A percentile compares a stretch with the other conserved stretches of the same genome.
phyloP scores from a whole-genome alignment of 306 rosid species.

The Myrica gale region DNA sequence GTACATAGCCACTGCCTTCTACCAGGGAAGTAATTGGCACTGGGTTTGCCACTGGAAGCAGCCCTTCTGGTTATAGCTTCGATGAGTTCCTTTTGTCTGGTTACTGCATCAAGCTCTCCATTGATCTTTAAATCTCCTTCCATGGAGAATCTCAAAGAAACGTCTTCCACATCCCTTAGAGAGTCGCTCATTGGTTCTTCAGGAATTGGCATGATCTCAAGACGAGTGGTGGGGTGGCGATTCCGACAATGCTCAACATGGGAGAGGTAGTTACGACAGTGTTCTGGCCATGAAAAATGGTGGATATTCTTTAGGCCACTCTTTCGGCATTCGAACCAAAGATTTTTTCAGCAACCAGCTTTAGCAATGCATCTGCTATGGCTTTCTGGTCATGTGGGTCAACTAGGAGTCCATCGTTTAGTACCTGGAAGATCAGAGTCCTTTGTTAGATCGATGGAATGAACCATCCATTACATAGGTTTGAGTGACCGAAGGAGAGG shows the following conservation, averaged over 20 bases:
- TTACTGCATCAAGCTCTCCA: conserved; percentile 49
- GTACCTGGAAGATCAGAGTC: conserved; percentile 41
- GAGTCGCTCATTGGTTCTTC: conserved; percentile 85
- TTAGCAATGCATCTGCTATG: conserved; percentile 72
- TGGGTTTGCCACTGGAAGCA: conserved; percentile 42
- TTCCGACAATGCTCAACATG: conserved; percentile 61
- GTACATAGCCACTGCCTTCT: conserved; percentile 65
- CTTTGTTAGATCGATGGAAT: conserved; percentile 1
- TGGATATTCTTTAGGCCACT: conserved; percentile 78
- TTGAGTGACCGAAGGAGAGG: background rate
- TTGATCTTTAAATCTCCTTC: conserved; percentile 56
- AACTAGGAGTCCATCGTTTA: conserved; percentile 68
- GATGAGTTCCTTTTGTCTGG: conserved; percentile 67
- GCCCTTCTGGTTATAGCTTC: conserved; percentile 59
- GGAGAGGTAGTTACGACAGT: conserved; percentile 78
- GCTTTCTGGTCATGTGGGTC: conserved; percentile 86
- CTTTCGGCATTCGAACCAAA: conserved; percentile 74
- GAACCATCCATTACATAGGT: background rate
- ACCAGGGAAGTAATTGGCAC: conserved; percentile 51
- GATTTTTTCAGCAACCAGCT: conserved; percentile 72
- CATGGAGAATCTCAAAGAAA: conserved; percentile 69
- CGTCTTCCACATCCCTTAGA: conserved; percentile 65
- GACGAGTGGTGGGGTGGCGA: conserved; percentile 57
- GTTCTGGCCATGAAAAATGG: conserved; percentile 82
- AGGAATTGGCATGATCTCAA: conserved; percentile 51